Percentiles rank a stretch among this genome's conserved stretches.
Evolutionary conservation across 306 rosid species (phyloP).

Genomic region (Trifolium repens): DNA sequence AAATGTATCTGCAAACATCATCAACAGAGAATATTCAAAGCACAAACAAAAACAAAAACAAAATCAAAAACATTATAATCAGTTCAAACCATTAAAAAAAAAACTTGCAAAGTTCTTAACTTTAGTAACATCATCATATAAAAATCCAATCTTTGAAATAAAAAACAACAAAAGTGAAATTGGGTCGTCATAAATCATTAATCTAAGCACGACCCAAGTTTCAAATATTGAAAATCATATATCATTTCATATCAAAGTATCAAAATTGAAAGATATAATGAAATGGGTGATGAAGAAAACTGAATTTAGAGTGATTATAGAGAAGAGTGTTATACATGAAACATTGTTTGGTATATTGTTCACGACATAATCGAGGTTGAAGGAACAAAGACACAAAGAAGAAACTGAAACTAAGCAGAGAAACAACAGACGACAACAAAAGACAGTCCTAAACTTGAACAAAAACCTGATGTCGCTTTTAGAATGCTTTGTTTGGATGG

Average conservation of each 20-base stretch:
- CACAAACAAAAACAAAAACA: conserved; percentile 2
- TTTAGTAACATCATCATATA: conserved; percentile 10
- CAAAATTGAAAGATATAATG: background rate
- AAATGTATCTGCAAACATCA: conserved; percentile 12
- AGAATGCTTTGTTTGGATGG: background rate
- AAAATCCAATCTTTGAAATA: background rate
- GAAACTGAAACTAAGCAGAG: background rate
- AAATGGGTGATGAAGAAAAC: background rate
- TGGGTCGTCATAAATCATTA: background rate
- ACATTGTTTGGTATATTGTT: background rate
- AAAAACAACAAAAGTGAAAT: background rate
- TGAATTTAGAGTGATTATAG: background rate
- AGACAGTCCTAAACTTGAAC: conserved; percentile 23
- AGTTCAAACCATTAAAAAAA: conserved; percentile 5
- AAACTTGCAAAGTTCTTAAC: background rate
- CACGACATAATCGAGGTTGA: conserved; percentile 30
- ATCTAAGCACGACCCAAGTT: background rate
- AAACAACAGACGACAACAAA: conserved; percentile 20
- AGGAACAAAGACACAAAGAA: conserved; percentile 9
- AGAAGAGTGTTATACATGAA: conserved; percentile 3
- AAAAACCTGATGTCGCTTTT: conserved; percentile 34
- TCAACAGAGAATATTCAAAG: conserved; percentile 4
- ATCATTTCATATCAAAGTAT: background rate
- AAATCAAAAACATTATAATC: background rate
- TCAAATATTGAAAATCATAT: background rate